These are phyloP conservation scores for Stagonosporopsis rhizophila DNA, from an alignment of 2,329 filamentous ascomycete species.

Conservation along the genomic window DNA sequence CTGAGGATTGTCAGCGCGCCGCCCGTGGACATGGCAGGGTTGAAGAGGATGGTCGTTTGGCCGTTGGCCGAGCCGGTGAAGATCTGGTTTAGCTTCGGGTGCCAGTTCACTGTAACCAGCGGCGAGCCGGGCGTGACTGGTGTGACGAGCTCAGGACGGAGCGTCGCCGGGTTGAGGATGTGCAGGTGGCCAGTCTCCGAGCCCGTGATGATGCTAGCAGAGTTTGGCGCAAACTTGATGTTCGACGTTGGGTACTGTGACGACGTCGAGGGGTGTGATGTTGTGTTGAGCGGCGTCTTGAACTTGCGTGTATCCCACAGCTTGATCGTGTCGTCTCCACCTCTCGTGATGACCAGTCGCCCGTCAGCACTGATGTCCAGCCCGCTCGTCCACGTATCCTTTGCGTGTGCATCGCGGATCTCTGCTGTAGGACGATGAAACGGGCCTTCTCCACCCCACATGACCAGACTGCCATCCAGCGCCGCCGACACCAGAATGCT, in stretches of 20 bases:
- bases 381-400: constrained; percentile 89
- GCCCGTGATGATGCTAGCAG: constrained; percentile 85
- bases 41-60: constrained; percentile 89
- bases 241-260: constrained; percentile 83
- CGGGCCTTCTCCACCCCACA: constrained; percentile 91
- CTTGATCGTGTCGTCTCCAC: constrained; percentile 92
- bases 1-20: constrained; percentile 91
- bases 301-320: constrained; percentile 97
- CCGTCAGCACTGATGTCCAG: constrained; percentile 91
- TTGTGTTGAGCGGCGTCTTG: constrained; percentile 83
- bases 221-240: constrained; percentile 87
- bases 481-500: constrained; percentile 83
- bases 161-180: constrained; percentile 90
- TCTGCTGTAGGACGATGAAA: constrained; percentile 83
- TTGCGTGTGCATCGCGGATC: constrained; percentile 80
- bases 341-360: constrained; percentile 85
- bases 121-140: constrained; percentile 86
- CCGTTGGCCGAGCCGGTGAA: constrained; percentile 91
- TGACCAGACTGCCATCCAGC: constrained; percentile 85
- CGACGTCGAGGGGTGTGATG: constrained; percentile 81
- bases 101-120: constrained; percentile 87
- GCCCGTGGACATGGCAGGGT: constrained; percentile 78
- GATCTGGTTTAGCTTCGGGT: constrained; percentile 94
- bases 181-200: constrained; percentile 86
- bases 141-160: constrained; percentile 83